A percentile compares a stretch with the other conserved stretches of the same genome.
Conservation (phyloP, 2,329 filamentous ascomycete genomes). For the Stromatinia cepivora region DNA sequence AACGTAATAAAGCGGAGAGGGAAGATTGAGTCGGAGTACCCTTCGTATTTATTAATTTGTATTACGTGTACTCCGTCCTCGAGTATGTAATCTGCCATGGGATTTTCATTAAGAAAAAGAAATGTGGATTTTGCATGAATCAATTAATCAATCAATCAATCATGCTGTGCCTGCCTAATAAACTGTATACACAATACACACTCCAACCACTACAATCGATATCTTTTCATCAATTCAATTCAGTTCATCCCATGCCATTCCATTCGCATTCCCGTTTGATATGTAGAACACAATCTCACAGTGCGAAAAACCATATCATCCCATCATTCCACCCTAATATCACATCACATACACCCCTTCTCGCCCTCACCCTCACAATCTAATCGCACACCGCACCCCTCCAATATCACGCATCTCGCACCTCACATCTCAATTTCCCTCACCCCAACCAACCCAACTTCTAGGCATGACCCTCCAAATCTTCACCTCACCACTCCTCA, state of each 20-base stretch:
- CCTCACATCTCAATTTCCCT: not conserved
- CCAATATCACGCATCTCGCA: not conserved
- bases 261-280: not conserved
- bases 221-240: not conserved
- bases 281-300: not conserved
- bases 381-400: not conserved
- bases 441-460: slow-evolving; percentile 82
- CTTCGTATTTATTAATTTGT: too few species aligned
- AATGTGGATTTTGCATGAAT: slow-evolving; percentile 2
- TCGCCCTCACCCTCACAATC: not conserved
- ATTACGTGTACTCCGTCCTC: too few species aligned
- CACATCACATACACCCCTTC: not conserved
- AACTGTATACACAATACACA: slow-evolving; percentile 20
- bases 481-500: slow-evolving; percentile 91
- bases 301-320: not conserved
- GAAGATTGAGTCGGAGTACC: too few species aligned
- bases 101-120: not conserved
- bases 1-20: too few species aligned
- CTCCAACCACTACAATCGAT: slow-evolving; percentile 10
- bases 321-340: slow-evolving; percentile 11
- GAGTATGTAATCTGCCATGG: too few species aligned
- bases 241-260: not conserved
- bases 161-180: slow-evolving; percentile 21
- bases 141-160: not conserved
- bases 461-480: slow-evolving; percentile 95